Evolutionary conservation across 306 rosid genomes (phyloP), one percentile per base, ranked within the genome.

Genomic region (Prunus davidiana): DNA sequence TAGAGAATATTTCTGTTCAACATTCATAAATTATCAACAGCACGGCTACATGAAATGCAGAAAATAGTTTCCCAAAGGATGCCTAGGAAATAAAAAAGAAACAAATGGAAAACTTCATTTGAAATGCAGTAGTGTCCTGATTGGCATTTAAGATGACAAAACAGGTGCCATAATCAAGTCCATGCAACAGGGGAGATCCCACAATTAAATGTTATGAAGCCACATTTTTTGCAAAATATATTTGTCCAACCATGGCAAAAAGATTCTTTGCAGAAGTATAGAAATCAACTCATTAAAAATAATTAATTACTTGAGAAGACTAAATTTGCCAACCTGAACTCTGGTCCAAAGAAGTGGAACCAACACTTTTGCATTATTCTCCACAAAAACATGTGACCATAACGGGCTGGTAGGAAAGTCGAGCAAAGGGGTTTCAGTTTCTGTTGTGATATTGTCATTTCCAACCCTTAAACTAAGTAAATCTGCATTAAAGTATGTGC

Each of bases 281-380:
- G 34, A 20, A 64, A 79, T 58, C 22, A 32, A 78, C 58, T 30
- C 28, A 55, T 27, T 15, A 71, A 76, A 43, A n/a, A 22, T 12
- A n/a, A 71, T 62, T 69, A 68, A 45, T 43, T 11, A 19, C 61
- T 60, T 45, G 30, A 58, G 72, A 15, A 24, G 14, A 55, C n/a
- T 10, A 32, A 75, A 55, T 74, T 52, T 69, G 58, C 43, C 69
- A 79, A 95, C 98, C 98, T 95, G 97, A 85, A 92, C 95, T 89
- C 97, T 86, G 80, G 97, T 88, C 98, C 98, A 95, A 75, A 95
- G 93, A 80, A 95, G 93, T 8, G 98, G 98, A 82, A 95, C 98
- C 89, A 95, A 90, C 79, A 88, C 98, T 86, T 89, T 95, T 69
- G 97, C 98, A 70, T 86, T 86, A 82, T 95, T 95, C 88, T 95